These are phyloP conservation scores for Westerdykella ornata DNA, from an alignment of 2,329 filamentous ascomycete genomes.

Conservation along the genomic window DNA sequence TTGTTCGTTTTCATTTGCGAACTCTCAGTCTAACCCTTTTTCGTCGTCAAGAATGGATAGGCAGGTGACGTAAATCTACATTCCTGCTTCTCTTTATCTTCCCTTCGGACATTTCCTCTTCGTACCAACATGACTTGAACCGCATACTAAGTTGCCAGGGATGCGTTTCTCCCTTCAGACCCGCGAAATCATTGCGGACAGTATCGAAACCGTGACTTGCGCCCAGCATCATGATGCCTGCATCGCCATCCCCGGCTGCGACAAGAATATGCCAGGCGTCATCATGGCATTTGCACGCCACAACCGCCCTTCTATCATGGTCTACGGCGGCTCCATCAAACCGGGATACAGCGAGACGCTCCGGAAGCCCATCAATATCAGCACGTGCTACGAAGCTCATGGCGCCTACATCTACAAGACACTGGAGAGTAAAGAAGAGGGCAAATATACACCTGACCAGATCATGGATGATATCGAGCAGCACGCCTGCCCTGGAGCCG, in stretches of 20 bases:
- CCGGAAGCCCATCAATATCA: constrained; percentile 76
- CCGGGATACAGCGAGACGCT: constrained; percentile 76
- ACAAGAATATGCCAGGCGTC: constrained; percentile 96
- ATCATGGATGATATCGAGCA: constrained; percentile 77
- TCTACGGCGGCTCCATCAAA: constrained; percentile 87
- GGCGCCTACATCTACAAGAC: constrained; percentile 75
- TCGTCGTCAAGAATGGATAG: too few species aligned
- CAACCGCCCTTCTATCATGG: constrained; percentile 89
- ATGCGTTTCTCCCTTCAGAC: constrained; percentile 92
- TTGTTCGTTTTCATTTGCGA: constrained; percentile 2
- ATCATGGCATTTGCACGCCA: constrained; percentile 86
- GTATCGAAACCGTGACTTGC: constrained; percentile 86
- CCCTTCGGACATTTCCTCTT: neutral
- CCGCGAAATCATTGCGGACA: constrained; percentile 88
- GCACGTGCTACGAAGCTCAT: constrained; percentile 78
- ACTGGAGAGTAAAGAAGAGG: constrained; percentile 62
- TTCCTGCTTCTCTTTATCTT: neutral
- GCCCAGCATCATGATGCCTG: constrained; percentile 91
- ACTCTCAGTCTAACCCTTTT: too few species aligned
- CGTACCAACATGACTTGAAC: constrained; percentile 4
- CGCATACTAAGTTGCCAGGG: constrained; percentile 45
- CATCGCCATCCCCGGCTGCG: constrained; percentile 86
- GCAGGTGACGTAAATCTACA: neutral
- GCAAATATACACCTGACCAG: constrained; percentile 63
- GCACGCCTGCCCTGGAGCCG: constrained; percentile 69